Evolutionary conservation across 257 asterid genomes (phyloP).

Genomic region (Plantago elongata): DNA sequence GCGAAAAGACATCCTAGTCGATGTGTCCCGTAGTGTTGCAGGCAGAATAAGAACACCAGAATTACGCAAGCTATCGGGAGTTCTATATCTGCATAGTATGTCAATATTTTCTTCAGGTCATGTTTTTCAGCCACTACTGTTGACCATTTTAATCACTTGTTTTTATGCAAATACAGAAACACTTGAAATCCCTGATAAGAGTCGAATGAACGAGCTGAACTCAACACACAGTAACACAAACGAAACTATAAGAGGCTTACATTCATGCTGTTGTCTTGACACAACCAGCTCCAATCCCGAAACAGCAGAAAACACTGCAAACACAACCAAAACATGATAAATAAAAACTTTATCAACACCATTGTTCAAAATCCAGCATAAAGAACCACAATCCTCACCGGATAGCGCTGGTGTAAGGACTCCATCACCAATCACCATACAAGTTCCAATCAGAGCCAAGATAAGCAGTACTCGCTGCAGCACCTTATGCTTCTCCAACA

Average conservation of each 20-base stretch:
- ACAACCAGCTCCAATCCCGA: constrained; percentile 64
- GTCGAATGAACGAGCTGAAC: not conserved
- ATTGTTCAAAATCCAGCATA: not conserved
- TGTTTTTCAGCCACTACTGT: not conserved
- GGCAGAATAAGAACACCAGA: constrained; percentile 31
- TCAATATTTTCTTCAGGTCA: not conserved
- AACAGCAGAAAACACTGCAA: constrained; percentile 66
- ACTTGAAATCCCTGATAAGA: not conserved
- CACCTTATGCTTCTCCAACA: constrained; percentile 44
- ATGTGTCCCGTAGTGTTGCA: constrained; percentile 41
- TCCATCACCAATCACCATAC: constrained; percentile 77
- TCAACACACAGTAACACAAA: not conserved
- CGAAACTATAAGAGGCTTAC: constrained; percentile 29
- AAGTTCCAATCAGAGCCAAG: constrained; percentile 57
- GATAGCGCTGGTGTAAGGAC: constrained; percentile 69
- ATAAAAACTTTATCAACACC: not conserved
- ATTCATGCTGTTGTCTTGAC: constrained; percentile 53
- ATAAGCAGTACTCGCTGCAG: constrained; percentile 43
- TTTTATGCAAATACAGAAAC: not conserved
- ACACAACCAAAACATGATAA: constrained; percentile 15
- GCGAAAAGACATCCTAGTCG: constrained; percentile 37
- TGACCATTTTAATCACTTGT: not conserved
- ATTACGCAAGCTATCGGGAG: constrained; percentile 29
- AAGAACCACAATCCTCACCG: constrained; percentile 24
- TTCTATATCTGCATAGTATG: constrained; percentile 28